These are phyloP conservation scores for Amoeboradix gromovi DNA, from an alignment of 371 early-diverging fungal genomes.

Conservation along the genomic window DNA sequence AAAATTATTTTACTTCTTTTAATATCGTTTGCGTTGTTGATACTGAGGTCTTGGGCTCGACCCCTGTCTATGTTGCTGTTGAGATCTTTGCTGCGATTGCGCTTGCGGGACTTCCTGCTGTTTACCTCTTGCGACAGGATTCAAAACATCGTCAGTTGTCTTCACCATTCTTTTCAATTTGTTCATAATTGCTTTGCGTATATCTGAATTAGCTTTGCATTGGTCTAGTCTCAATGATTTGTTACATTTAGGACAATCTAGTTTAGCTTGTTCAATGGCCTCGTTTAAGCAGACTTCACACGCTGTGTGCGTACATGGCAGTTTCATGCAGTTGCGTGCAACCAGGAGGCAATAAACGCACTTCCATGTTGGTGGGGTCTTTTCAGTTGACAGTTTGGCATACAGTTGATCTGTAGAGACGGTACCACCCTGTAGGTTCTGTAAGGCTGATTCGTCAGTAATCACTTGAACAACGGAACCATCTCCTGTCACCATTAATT, in stretches of 20 bases:
- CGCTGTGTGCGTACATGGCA: not conserved
- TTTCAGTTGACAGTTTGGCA: not conserved
- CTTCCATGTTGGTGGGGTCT: not conserved
- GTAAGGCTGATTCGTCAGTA: not conserved
- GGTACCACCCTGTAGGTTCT: not conserved
- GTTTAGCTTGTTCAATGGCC: not conserved
- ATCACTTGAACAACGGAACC: not conserved
- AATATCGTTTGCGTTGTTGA: no score
- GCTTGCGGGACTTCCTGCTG: no score
- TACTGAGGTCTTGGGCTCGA: no score
- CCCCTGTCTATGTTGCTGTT: no score
- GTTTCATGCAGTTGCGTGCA: not conserved
- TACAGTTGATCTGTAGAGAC: not conserved
- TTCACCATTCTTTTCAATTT: not conserved
- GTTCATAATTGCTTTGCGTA: not conserved
- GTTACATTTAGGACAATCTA: not conserved
- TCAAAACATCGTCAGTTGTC: not conserved
- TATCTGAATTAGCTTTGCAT: not conserved
- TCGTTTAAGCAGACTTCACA: not conserved
- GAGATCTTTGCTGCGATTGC: no score
- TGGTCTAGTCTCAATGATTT: not conserved
- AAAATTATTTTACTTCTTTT: no score
- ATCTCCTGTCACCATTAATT: not conserved
- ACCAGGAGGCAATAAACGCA: not conserved
- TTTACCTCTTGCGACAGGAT: not conserved